Evolutionary conservation across 106 monocot genomes (phyloP), one percentile per base, ranked within the genome.

Genomic region (Triglochin maritima): DNA sequence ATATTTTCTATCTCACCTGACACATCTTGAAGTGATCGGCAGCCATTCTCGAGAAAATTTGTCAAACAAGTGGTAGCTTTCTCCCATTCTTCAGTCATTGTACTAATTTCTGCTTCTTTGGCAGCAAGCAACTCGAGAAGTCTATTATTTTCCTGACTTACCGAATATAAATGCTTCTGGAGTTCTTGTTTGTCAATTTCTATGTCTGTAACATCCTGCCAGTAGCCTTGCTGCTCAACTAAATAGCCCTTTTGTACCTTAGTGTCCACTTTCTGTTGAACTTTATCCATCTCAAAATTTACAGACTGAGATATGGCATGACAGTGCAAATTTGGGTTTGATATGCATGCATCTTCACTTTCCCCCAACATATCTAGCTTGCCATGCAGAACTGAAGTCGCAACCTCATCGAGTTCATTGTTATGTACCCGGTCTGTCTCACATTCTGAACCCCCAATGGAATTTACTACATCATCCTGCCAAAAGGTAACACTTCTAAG

Each of bases 11-110:
- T 79, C 64, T 79, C 69, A 11, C 81, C 69, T 53, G 83, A 81
- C 59, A 86, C 89, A 72, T 90, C 79, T 72, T 86, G 81, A 45
- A 90, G 71, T 47, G 89, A 90, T 55, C 79, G 72, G 16, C 74
- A 79, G 16, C 89, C 85, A 66, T 81, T 81, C 55, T 69, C 47
- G 17, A 90, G 83, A 58, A 90, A 90, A 29, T 56, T 79, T 53
- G 89, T 78, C 47, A 90, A 58, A 47, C 81, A 83, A 72, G 77
- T 49, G 53, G 81, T 71, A 59, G 89, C 83, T 50, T 70, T 83
- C 74, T 86, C 89, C 89, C 89, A 90, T 43, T 83, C 86, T 10
- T 77, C 70, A 9, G 75, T 64, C 3, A 83, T n/a, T 64, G 72
- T 59, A 64, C 56, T 58, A 60, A 81, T 70, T 69, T 80, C 69